phyloP scores from a whole-genome alignment of 768 basidiomycete genomes.

The Leucocoprinus leucothites region DNA sequence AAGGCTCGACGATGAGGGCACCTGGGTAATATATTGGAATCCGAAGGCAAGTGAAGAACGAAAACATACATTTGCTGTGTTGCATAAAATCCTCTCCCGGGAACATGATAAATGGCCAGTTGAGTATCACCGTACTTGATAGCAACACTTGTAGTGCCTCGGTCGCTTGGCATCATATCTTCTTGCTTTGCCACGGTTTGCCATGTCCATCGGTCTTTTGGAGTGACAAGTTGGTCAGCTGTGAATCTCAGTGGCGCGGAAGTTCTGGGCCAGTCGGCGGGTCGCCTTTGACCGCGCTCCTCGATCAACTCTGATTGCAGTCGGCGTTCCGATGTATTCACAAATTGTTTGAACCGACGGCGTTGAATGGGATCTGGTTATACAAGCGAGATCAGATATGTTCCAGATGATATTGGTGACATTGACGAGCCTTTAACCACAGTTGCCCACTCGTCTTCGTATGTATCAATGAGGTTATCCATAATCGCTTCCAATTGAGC shows the following conservation, averaged over 20 bases:
- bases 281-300: constrained; percentile 61
- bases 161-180: constrained; percentile 46
- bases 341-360: constrained; percentile 59
- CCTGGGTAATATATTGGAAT: constrained; percentile 15
- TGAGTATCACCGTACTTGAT: constrained; percentile 65
- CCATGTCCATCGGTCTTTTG: constrained; percentile 58
- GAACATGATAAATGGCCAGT: constrained; percentile 66
- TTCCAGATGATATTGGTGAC: constrained; percentile 16
- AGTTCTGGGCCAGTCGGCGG: constrained; percentile 67
- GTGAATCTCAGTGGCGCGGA: constrained; percentile 45
- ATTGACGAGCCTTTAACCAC: constrained; percentile 43
- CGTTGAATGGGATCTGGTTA: constrained; percentile 39
- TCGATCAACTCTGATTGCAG: constrained; percentile 46
- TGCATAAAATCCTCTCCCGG: constrained; percentile 55
- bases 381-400: not conserved
- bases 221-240: constrained; percentile 34
- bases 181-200: constrained; percentile 39
- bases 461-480: constrained; percentile 62
- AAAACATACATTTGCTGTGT: constrained; percentile 56
- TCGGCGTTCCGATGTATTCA: constrained; percentile 52
- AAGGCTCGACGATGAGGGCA: constrained; percentile 55
- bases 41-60: not conserved
- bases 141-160: constrained; percentile 47
- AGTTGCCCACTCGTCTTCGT: constrained; percentile 66
- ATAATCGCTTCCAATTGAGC: constrained; percentile 63